Base-by-base conservation (phyloP, 148 eudicot genomes). In the Amaranthus hypochondriacus region DNA sequence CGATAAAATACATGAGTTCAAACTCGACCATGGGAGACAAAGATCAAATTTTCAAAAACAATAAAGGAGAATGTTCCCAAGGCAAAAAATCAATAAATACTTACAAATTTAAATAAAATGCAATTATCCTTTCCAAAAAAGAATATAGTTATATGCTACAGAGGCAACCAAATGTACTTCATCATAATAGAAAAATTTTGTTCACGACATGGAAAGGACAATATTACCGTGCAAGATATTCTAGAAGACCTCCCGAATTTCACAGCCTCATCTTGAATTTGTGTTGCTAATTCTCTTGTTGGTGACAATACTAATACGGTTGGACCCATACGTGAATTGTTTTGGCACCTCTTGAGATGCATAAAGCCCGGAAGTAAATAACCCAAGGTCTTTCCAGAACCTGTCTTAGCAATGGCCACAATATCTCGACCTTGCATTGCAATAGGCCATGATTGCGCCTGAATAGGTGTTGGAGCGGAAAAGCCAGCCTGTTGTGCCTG, bases 361-460 rank as follows among this genome's bases (percentile, higher is more conserved):
- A 82, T 64, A 81, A 92, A 95, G 12, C 94, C 89, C 77, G 99
- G 99, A 77, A 95, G 77, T 74, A 92, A 82, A 74, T 89, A 92
- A 21, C 97, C 97, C 81, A 92, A 85, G 48, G 97, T 92, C 81
- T 92, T 92, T 50, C 97, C 97, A 28, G 97, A 92, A 48, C 97
- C 97, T 5, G 97, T 92, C 82, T 92, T 92, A 56, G 97, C 97
- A 85, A 92, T 85, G 21, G 97, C 97, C 70, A 92, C 97, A 57
- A 92, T 88, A 74, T 92, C 97, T 46, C 86, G 84, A 62, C 87
- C 84, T 76, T 89, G 90, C 75, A 89, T 82, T 60, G 95, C 97
- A 80, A 92, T 84, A 6, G 97, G 95, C 97, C 97, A 92, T 62
- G 97, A 88, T 46, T 92, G 97, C n/a, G 97, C 97, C 82, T 92